Base-by-base conservation (phyloP, 805 yeast species). In the Pichia cephalocereana region DNA sequence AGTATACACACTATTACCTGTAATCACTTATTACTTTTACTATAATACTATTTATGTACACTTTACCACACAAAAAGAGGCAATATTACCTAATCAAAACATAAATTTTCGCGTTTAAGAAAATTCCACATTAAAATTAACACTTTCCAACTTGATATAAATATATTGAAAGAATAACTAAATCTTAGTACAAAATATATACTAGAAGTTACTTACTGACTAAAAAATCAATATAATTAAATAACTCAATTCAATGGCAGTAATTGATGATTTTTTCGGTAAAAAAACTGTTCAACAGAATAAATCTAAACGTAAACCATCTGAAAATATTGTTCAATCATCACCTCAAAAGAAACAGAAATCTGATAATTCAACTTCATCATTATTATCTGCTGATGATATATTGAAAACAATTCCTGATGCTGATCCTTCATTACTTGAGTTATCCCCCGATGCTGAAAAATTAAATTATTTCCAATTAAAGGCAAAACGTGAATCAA, bases 321-420 rank as follows among this genome's bases (percentile, higher is more conserved):
- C 49, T 7, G 19, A 30, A 1, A 23, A 23, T 23, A 5, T 43
- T 5, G 2, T 32, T 17, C 8, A 38, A 19, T 10, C 38, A 2
- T 11, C 38, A 12, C 7, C 37, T 11, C 18, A 32, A 8, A 49
- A 52, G 36, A 49, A 41, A n/a, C 50, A 41, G 4, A 52, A 52
- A 38, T 6, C 14, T 30, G 14, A 6, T 30, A 30, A 30, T 30
- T 30, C 12, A 30, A 9, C 31, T 9, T 14, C 37, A 8, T 14
- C 37, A 14, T 18, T 31, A 3, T 43, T 46, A 15, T 60, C 75
- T 12, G 86, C 83, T 0, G 74, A 70, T 28, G 81, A 79, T 3
- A 65, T 86, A 3, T 67, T 89, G 30, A 70, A 75, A 8, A 68
- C 71, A 8, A 84, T 90, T 41, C 85, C 90, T 2, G 89, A 88